Base-by-base conservation (phyloP, 2,329 filamentous ascomycete genomes). In the Dactylellina haptotyla region DNA sequence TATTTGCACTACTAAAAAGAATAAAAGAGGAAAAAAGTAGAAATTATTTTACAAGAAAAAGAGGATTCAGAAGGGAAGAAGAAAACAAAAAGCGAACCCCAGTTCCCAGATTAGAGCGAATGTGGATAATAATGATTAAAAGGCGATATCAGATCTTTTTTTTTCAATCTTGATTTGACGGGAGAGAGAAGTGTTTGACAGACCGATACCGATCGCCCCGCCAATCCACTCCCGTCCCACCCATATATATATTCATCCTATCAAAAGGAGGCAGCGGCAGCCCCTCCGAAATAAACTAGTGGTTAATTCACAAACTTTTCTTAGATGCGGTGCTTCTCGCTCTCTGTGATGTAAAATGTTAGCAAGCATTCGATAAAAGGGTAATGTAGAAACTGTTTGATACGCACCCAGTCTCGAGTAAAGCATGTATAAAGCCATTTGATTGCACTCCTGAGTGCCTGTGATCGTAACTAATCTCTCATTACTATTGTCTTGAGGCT, bases 371-470 rank as follows among this genome's bases (percentile, higher is more conserved):
- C 77, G 59, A 78, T 32, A 16, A 39, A 14, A 10, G n/a, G n/a
- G 32, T 23, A 25, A 12, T 39, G n/a, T 12, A 16, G 23, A 16
- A n/a, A n/a, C n/a, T n/a, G 26, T 53, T 34, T 16, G 16, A 34
- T 76, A 83, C 85, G 83, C 80, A 97, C 95, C 95, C 81, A 99
- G 90, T 85, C 95, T 88, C 72, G 92, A 96, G 83, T 99, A 99
- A 63, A 99, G 87, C 93, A 99, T 97, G 83, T 98, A 99, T 64
- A 99, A 84, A n/a, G 95, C 95, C 93, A 99, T 98, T 80, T 97
- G 92, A 83, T 99, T 99, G 85, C 93, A 97, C 83, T 99, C 95
- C 79, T 96, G 93, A 4, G 95, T 98, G 76, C 95, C 95, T 1
- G 95, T 97, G 78, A 99, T 96, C 14, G 95, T 99, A 67, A 99